Base-by-base conservation (phyloP, 768 basidiomycete genomes). In the Pleurotus ostreatus region DNA sequence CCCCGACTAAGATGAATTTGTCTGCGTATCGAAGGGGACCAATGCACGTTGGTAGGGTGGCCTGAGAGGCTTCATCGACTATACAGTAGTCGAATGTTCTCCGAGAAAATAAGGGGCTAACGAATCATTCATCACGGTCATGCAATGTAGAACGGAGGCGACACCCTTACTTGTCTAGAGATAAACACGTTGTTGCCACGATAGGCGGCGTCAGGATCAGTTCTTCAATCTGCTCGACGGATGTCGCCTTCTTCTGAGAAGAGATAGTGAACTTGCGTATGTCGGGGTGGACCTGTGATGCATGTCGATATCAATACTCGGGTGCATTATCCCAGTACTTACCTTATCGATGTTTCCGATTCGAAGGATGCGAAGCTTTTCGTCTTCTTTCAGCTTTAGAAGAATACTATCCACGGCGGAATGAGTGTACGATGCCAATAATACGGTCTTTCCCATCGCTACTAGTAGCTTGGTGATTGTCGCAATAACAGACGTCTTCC, bases 401-500 rank as follows among this genome's bases (percentile, higher is more conserved):
- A 99, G 65, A 64, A 98, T 96, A n/a, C 88, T 98, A 62, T 99
- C 97, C 46, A 99, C 97, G 0, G 97, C 96, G 12, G 95, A 97
- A 74, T 99, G 97, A 2, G 97, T 99, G 68, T 98, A 97, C 45
- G 91, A 92, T 5, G 90, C 90, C 59, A 98, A 70, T 22, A 99
- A 71, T 4, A 98, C 91, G 0, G 82, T 90, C 76, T 97, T 95
- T 5, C 92, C 92, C 71, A 84, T 75, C 39, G 70, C 78, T 1
- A 94, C 92, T 12, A 98, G 71, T 47, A 80, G 80, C 63, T 83
- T 80, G 65, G 98, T 94, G 47, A 97, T 80, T 30, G 92, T 86
- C 1, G 91, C 92, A 59, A 97, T 89, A 3, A 97, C 89, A 1
- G 94, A 96, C 43, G 96, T 97, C 72, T 99, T 99, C 6, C 97